Evolutionary conservation across 2,329 filamentous ascomycete species (phyloP), one percentile per base, ranked within the genome.

Genomic region (Mollisia scopiformis): DNA sequence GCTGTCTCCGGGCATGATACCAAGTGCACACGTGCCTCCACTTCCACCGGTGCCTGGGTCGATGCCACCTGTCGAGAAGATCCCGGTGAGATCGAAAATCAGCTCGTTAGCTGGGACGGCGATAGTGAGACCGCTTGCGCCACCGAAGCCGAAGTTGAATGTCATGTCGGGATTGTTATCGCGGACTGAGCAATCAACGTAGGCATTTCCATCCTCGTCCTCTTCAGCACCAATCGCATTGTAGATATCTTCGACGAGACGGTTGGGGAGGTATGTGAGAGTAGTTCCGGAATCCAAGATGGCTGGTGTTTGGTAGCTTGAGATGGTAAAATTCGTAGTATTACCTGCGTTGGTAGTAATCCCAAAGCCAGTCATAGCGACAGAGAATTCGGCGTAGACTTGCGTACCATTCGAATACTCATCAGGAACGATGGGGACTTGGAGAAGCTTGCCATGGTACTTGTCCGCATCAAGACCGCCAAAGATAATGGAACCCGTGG

Each of bases 261-360:
- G 67, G 55, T 82, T 73, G 1, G 89, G 88, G 1, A 92, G 79
- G 63, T 87, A 85, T 72, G 83, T 88, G 54, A 90, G 75, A 39
- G 84, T 88, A 63, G 84, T 88, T 51, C 89, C 89, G 11, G 84
- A 87, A 74, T 90, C 87, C 25, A 90, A 79, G 46, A 87, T 78
- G 25, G 83, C 79, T 14, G 78, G 72, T 14, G 79, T 72, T 0
- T 85, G 70, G 46, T 74, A 74, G 54, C 64, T 63, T 10, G 61
- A 31, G 4, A 59, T 23, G 7, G 62, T 67, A 13, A 71, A 49
- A n/a, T 64, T 64, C 3, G 55, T 62, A 14, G 41, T 61, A n/a
- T 63, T 62, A 33, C 63, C 63, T 58, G 69, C 75, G 6, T 83
- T 82, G 4, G 37, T 58, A 2, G 68, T 70, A 8, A 69, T 59